Conservation (phyloP, 1,139 yeast genomes). For the Saccharomyces hybrid region DNA sequence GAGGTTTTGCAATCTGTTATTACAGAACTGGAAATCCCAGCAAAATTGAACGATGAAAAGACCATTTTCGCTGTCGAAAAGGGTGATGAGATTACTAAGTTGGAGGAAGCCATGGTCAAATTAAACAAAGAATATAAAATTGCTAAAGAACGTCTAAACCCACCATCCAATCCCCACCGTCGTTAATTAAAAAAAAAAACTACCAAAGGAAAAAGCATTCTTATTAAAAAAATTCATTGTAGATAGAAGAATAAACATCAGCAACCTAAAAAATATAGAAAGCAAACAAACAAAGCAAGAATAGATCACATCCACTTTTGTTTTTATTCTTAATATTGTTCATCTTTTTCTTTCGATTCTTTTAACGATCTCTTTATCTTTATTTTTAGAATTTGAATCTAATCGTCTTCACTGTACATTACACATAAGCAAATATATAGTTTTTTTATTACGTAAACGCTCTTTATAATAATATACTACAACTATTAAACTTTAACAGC, state of each 20-base stretch:
- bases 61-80: slow-evolving; percentile 53
- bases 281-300: not conserved
- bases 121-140: slow-evolving; percentile 68
- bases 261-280: slow-evolving; percentile 1
- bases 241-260: not conserved
- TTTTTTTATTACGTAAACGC: not conserved
- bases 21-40: slow-evolving; percentile 67
- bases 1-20: slow-evolving; percentile 69
- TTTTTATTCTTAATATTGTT: not conserved
- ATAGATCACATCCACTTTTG: not conserved
- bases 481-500: not conserved
- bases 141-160: slow-evolving; percentile 29
- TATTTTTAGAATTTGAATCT: not conserved
- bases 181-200: slow-evolving; percentile 11
- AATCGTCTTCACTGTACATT: slow-evolving; percentile 1
- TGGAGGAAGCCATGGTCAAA: slow-evolving; percentile 83
- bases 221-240: not conserved
- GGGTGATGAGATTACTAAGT: slow-evolving; percentile 74
- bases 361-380: not conserved
- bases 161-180: slow-evolving; percentile 12
- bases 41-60: slow-evolving; percentile 52
- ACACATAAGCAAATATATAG: not conserved
- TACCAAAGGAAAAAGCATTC: not conserved
- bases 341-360: not conserved
- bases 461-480: not conserved